Conservation (phyloP, 2,329 filamentous ascomycete species). For the Sarocladium strictum region DNA sequence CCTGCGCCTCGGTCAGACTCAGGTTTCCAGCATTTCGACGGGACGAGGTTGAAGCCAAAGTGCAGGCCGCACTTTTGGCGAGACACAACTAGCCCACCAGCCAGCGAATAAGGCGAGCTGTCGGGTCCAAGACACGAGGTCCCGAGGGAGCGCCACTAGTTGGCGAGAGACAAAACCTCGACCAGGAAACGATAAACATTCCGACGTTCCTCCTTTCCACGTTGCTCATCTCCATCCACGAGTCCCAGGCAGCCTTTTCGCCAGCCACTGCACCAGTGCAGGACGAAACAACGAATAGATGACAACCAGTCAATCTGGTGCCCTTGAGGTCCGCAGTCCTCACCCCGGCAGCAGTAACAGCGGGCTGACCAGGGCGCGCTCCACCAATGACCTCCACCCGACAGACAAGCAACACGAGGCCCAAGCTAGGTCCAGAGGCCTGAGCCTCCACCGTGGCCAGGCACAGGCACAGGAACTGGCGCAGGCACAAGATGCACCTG, state of each 20-base stretch:
- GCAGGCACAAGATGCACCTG: constrained; percentile 1
- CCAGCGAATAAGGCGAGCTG: neutral
- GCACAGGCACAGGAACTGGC: constrained; percentile 3
- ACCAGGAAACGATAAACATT: neutral
- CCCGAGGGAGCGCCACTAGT: neutral
- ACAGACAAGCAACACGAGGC: neutral
- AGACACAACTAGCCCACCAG: neutral
- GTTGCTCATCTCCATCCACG: neutral
- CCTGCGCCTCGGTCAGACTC: neutral
- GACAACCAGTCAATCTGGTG: constrained; percentile 4
- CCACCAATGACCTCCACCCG: constrained; percentile 7
- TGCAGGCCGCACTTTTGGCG: neutral
- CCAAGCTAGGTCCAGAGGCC: constrained; percentile 1
- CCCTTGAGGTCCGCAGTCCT: constrained; percentile 4
- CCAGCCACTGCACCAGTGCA: neutral
- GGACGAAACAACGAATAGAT: constrained; percentile 5
- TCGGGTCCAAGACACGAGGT: neutral
- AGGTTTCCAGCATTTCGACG: neutral
- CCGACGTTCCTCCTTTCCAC: neutral
- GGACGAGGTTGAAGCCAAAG: neutral
- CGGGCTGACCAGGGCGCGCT: constrained; percentile 5
- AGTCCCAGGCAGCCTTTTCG: neutral
- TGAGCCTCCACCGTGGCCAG: constrained; percentile 7
- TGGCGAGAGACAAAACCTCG: neutral
- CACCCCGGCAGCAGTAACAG: neutral